Percentiles rank a stretch among this genome's conserved stretches.
phyloP scores from a whole-genome alignment of 306 rosid species.

The Rosa lucieae region DNA sequence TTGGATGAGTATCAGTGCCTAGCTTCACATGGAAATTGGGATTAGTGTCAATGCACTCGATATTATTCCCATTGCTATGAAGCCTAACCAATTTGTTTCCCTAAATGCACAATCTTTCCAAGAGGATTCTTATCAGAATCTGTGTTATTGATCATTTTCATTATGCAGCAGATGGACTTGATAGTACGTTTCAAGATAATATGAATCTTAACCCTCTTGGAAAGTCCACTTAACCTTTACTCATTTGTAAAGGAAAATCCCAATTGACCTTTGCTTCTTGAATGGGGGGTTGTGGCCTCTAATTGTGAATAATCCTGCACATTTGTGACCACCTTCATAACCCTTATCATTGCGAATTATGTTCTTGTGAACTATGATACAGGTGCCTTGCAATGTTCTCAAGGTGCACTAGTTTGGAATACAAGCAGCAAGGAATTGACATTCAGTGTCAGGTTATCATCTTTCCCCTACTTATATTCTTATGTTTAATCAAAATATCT shows the following conservation, averaged over 20 bases:
- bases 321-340: no score
- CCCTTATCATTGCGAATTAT: background rate
- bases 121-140: background rate
- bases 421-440: conserved; percentile 22
- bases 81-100: background rate
- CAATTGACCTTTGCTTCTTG: background rate
- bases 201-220: background rate
- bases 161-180: background rate
- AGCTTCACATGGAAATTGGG: background rate
- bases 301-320: background rate
- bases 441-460: conserved; percentile 26
- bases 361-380: background rate
- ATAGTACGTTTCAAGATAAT: background rate
- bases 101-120: background rate
- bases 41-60: background rate
- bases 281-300: background rate
- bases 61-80: background rate
- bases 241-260: background rate
- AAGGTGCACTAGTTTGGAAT: conserved; percentile 19
- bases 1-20: background rate
- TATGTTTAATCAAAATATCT: background rate
- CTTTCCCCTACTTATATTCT: background rate
- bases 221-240: background rate
- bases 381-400: conserved; percentile 22
- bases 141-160: background rate